Conservation (phyloP, 345 rosid species). For the Lepidium sativum region DNA sequence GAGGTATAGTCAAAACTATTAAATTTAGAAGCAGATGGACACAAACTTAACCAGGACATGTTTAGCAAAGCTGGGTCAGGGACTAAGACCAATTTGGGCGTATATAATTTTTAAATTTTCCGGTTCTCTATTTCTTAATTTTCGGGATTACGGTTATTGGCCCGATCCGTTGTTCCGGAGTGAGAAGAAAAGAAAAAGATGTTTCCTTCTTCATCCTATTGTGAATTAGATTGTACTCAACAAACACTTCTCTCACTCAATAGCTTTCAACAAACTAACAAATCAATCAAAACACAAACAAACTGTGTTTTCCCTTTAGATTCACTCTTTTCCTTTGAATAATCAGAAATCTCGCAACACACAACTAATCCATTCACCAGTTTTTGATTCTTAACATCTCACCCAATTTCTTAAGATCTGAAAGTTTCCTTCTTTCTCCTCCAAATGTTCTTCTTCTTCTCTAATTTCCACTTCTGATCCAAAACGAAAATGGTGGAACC, state of each 20-base stretch:
- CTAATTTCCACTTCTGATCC: not conserved
- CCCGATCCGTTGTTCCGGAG: no score
- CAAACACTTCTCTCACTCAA: not conserved
- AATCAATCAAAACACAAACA: not conserved
- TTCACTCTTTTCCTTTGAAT: conserved; percentile 3
- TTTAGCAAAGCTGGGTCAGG: no score
- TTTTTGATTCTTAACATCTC: conserved; percentile 12
- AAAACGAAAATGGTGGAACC: conserved; percentile 46
- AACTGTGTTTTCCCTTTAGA: not conserved
- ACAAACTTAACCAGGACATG: no score
- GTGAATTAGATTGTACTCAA: not conserved
- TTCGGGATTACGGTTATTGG: no score
- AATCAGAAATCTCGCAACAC: not conserved
- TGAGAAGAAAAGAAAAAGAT: no score
- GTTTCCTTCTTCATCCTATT: not conserved
- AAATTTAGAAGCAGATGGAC: no score
- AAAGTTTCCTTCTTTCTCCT: not conserved
- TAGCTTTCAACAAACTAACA: not conserved
- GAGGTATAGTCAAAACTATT: no score
- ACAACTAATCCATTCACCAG: not conserved
- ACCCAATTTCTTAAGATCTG: conserved; percentile 7
- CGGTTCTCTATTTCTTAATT: no score
- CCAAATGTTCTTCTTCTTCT: not conserved
- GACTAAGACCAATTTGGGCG: no score
- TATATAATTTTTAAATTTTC: no score